These are phyloP conservation scores for Cryptococcus sp. DNA, from an alignment of 1,284 basidiomycete genomes.

Conservation along the genomic window DNA sequence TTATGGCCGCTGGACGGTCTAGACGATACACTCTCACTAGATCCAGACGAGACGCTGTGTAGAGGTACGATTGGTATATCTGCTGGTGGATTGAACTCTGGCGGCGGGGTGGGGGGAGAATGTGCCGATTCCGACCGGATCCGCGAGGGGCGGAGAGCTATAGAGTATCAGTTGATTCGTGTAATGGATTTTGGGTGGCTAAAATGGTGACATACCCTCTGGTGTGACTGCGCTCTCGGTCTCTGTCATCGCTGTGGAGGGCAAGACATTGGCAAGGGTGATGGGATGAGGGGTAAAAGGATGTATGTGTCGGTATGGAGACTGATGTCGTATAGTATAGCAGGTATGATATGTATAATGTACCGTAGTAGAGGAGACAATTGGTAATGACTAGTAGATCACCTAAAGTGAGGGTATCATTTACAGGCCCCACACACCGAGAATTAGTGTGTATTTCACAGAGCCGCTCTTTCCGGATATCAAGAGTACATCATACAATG, in stretches of 20 bases:
- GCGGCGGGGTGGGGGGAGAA: slow-evolving; percentile 30
- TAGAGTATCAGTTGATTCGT: background rate
- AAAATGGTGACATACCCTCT: background rate
- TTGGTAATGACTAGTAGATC: no score
- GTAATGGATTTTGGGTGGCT: background rate
- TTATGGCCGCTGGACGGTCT: background rate
- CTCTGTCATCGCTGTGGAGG: background rate
- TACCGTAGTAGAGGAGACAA: no score
- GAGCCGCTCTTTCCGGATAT: no score
- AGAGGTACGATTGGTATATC: slow-evolving; percentile 20
- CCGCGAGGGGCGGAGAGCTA: background rate
- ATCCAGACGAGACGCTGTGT: slow-evolving; percentile 15
- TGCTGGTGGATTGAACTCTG: slow-evolving; percentile 37
- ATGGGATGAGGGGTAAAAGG: no score
- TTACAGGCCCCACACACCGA: no score
- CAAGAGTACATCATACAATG: no score
- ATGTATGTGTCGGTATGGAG: no score
- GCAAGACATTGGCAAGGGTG: background rate
- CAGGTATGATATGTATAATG: no score
- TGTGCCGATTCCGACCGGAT: background rate
- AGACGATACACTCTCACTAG: slow-evolving; percentile 7
- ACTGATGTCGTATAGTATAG: no score
- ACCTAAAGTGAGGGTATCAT: no score
- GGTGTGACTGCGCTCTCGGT: background rate
- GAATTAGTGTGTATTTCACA: no score